These are phyloP conservation scores for Solanum okadae DNA, from an alignment of 257 asterid genomes.

Conservation along the genomic window DNA sequence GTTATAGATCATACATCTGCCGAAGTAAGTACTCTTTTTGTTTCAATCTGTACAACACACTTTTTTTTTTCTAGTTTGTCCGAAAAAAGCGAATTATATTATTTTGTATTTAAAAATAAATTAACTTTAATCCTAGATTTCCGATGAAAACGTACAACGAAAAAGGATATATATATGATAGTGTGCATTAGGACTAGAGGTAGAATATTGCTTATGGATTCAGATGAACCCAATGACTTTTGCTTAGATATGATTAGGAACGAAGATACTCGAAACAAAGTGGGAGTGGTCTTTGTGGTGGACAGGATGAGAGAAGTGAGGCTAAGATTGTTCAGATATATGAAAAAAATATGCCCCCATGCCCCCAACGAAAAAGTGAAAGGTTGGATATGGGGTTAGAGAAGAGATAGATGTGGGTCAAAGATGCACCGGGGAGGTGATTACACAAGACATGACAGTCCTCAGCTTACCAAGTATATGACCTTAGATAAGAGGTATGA, in stretches of 20 bases:
- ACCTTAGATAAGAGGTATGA: too few relatives aligned
- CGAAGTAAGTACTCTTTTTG: slow-evolving; percentile 14
- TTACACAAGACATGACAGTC: neutral
- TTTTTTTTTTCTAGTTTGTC: too few relatives aligned
- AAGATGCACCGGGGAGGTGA: too few relatives aligned
- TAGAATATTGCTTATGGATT: neutral
- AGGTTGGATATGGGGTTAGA: neutral
- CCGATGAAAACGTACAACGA: fast-evolving
- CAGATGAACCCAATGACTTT: neutral
- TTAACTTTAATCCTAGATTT: too few relatives aligned
- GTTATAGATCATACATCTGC: slow-evolving; percentile 20
- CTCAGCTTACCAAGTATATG: neutral
- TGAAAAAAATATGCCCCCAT: neutral
- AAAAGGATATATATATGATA: too few relatives aligned
- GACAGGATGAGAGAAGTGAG: too few relatives aligned
- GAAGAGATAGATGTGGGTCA: neutral
- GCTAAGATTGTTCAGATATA: fast-evolving
- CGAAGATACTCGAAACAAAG: neutral
- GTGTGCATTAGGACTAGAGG: neutral
- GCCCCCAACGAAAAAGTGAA: neutral
- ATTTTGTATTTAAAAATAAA: too few relatives aligned
- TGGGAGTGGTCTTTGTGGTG: neutral
- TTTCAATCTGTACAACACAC: neutral
- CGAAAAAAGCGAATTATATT: too few relatives aligned
- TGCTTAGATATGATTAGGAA: neutral